Conservation (phyloP, 345 rosid species). For the Mallotus nudiflorus region DNA sequence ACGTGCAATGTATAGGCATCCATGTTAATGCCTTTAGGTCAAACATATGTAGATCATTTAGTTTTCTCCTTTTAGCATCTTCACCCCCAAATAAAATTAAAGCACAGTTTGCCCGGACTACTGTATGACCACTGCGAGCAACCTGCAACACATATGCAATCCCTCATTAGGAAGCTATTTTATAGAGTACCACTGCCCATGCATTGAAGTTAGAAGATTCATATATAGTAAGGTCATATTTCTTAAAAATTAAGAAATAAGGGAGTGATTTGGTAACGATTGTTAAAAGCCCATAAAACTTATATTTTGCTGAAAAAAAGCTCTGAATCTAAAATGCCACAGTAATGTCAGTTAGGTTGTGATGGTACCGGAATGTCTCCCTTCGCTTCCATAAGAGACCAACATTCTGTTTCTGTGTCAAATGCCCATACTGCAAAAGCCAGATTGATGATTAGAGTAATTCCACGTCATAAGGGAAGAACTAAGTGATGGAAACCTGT, state of each 20-base stretch:
- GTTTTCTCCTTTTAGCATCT: constrained; percentile 84
- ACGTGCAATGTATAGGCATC: constrained; percentile 99
- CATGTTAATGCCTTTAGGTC: constrained; percentile 92
- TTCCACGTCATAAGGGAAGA: not conserved
- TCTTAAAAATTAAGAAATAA: too few relatives aligned
- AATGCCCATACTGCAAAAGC: constrained; percentile 78
- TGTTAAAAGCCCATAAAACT: not conserved
- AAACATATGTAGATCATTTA: constrained; percentile 94
- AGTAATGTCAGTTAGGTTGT: not conserved
- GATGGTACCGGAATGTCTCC: constrained; percentile 84
- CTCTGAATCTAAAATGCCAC: not conserved
- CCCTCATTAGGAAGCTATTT: constrained; percentile 2
- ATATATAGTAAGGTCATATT: too few relatives aligned
- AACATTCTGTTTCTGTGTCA: constrained; percentile 83
- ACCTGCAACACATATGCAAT: constrained; percentile 46
- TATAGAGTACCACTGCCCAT: not conserved
- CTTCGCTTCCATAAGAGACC: constrained; percentile 93
- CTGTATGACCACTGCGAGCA: constrained; percentile 90
- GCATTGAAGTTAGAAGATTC: too few relatives aligned
- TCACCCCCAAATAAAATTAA: constrained; percentile 92
- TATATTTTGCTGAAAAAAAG: not conserved
- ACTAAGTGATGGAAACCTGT: not conserved
- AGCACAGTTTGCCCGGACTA: constrained; percentile 76
- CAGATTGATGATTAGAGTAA: constrained; percentile 21
- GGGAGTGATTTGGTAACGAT: not conserved